Evolutionary conservation across 1,139 yeast species (phyloP), one percentile per base, ranked within the genome.

Genomic region (Pichia sp.): DNA sequence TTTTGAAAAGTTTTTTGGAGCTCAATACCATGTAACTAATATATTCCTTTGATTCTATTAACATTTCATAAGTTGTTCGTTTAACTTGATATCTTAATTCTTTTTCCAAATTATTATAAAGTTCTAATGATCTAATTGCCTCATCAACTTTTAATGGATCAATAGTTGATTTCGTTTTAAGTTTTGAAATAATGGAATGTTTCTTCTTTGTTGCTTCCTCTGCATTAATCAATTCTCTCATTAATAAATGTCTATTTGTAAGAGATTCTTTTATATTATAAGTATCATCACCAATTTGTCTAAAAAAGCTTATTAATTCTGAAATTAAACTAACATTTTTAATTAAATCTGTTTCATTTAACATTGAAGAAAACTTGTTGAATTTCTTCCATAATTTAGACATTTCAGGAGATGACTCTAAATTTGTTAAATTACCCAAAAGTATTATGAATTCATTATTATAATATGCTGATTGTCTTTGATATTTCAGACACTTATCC

Each of bases 81-180:
- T 83, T 80, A 31, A 90, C 82, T 57, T 87, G 94, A 51, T 77
- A 67, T 22, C 82, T 78, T 45, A 90, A 69, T 33, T 80, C 81
- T 53, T 84, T 87, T 59, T 90, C 96, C 11, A 77, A 72, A 51
- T 78, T 78, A n/a, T 85, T 77, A 2, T 96, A 95, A 39, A 76
- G 78, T 58, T 90, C 96, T 46, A 90, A 70, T 11, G 87, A 71
- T 44, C 82, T 70, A 36, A 90, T 76, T 0, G 97, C 95, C 53
- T 90, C 97, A 57, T 92, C 97, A 2, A 89, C 96, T 59, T 84
- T 87, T 33, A 84, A 65, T 0, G 97, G 96, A 58, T 85, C 92
- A 44, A 87, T 80, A 42, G 86, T 78, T 25, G 89, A 70, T 53
- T 82, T 84, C 50, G 77, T 80, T 57, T 87, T 83, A 45, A 90